Evolutionary conservation across 768 basidiomycete species (phyloP).

Genomic region (Calocera cornea): DNA sequence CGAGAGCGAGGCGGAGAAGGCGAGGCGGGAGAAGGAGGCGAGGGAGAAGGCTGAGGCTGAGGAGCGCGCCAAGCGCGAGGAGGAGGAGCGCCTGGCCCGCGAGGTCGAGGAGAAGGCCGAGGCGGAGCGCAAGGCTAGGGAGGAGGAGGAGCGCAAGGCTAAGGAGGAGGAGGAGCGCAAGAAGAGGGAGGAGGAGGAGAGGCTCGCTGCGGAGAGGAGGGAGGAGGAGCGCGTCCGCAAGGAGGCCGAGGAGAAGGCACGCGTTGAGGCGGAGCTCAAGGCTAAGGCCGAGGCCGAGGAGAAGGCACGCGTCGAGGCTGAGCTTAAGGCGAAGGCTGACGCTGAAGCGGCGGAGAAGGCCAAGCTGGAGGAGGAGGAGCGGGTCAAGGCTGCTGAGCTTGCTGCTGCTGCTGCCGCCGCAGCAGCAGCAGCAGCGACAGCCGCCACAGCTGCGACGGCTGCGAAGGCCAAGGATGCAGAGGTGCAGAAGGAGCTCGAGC

Average conservation of each 20-base stretch:
- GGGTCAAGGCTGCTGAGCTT: conserved; percentile 26
- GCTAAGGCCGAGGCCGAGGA: conserved; percentile 24
- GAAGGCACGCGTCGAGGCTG: too few species aligned
- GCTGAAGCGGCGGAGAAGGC: conserved; percentile 15
- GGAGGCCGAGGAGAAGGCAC: conserved; percentile 23
- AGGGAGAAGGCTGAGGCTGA: conserved; percentile 15
- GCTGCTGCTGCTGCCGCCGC: conserved; percentile 16
- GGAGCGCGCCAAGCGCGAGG: conserved; percentile 20
- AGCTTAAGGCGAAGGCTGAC: conserved; percentile 20
- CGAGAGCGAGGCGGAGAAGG: conserved; percentile 47
- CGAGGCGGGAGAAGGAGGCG: conserved; percentile 28
- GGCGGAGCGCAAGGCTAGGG: conserved; percentile 27
- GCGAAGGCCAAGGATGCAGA: conserved; percentile 22
- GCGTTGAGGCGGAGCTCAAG: not conserved
- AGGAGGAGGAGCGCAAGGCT: conserved; percentile 21
- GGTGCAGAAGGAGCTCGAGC: conserved; percentile 19
- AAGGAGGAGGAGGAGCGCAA: conserved; percentile 26
- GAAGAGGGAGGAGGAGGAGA: conserved; percentile 32
- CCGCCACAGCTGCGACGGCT: too few species aligned
- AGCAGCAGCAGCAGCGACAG: too few species aligned
- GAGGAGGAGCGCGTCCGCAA: conserved; percentile 17
- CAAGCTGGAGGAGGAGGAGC: conserved; percentile 16
- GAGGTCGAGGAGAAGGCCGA: conserved; percentile 29
- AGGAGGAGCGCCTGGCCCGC: conserved; percentile 27
- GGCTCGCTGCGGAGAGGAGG: conserved; percentile 24